phyloP scores from a whole-genome alignment of 73 alveolate species.

The Tetrahymena malaccensis region DNA sequence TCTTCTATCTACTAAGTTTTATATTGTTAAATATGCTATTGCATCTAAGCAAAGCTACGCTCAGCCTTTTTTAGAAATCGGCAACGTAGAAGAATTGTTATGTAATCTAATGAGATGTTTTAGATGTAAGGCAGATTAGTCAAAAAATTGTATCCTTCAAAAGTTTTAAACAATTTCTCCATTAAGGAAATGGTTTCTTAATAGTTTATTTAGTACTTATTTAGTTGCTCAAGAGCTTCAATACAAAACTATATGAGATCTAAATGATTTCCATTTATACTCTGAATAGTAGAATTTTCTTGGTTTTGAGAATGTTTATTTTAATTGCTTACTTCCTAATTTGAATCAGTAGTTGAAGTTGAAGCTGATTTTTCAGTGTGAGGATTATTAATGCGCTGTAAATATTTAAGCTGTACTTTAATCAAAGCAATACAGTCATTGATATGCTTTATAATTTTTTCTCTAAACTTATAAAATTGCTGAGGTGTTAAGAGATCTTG shows the following conservation, averaged over 20 bases:
- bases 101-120: background rate
- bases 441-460: background rate
- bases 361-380: background rate
- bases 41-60: background rate
- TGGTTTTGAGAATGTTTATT: background rate
- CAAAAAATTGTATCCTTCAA: background rate
- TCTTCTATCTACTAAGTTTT: background rate
- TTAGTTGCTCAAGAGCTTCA: background rate
- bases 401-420: background rate
- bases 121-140: background rate
- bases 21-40: background rate
- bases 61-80: background rate
- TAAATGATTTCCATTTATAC: background rate
- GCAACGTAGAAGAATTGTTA: background rate
- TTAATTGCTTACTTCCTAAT: too few species aligned
- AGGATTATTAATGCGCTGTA: background rate
- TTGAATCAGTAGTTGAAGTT: background rate
- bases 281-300: background rate
- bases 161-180: background rate
- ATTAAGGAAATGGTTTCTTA: background rate
- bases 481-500: background rate
- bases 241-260: background rate
- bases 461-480: background rate
- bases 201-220: background rate
- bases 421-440: background rate